A percentile compares a stretch with the other conserved stretches of the same genome.
Evolutionary conservation across 768 basidiomycete genomes (phyloP).

Genomic region (Lactarius pseudohatsudake): DNA sequence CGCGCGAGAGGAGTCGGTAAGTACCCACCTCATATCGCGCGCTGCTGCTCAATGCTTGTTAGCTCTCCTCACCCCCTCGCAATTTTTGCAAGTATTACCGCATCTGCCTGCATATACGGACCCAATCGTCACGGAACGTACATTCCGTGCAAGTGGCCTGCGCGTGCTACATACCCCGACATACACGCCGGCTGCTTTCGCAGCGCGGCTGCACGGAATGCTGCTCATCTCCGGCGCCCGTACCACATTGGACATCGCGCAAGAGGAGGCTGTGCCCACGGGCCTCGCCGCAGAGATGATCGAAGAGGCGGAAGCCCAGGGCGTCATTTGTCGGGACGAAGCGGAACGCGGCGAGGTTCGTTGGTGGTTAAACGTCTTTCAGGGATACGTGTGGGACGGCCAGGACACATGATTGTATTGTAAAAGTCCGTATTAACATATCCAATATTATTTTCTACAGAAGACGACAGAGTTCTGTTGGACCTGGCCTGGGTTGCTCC

Average conservation of each 20-base stretch:
- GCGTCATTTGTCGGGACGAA: slow-evolving; percentile 77
- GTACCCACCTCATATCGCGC: slow-evolving; percentile 31
- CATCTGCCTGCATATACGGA: slow-evolving; percentile 62
- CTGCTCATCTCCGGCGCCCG: slow-evolving; percentile 40
- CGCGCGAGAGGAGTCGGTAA: slow-evolving; percentile 87
- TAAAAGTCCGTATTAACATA: slow-evolving; percentile 6
- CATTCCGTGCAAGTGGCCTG: slow-evolving; percentile 68
- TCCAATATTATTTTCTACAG: not conserved
- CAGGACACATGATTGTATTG: slow-evolving; percentile 35
- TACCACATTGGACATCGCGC: slow-evolving; percentile 70
- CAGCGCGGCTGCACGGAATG: slow-evolving; percentile 57
- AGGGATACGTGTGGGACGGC: slow-evolving; percentile 74
- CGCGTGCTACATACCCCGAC: slow-evolving; percentile 81
- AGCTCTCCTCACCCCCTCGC: slow-evolving; percentile 90
- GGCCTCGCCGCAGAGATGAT: slow-evolving; percentile 80
- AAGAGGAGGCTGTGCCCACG: slow-evolving; percentile 67
- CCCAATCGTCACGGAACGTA: slow-evolving; percentile 65
- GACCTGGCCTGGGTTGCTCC: not conserved
- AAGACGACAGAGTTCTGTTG: not conserved
- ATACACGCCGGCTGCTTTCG: slow-evolving; percentile 68
- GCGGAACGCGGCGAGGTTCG: slow-evolving; percentile 60
- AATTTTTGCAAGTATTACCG: slow-evolving; percentile 74
- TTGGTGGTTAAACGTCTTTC: slow-evolving; percentile 73
- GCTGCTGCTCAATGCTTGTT: slow-evolving; percentile 1
- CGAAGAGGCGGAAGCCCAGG: slow-evolving; percentile 65